Evolutionary conservation across 305 asterid genomes (phyloP), one percentile per base, ranked within the genome.

Genomic region (Fraxinus xanthoxyloides): DNA sequence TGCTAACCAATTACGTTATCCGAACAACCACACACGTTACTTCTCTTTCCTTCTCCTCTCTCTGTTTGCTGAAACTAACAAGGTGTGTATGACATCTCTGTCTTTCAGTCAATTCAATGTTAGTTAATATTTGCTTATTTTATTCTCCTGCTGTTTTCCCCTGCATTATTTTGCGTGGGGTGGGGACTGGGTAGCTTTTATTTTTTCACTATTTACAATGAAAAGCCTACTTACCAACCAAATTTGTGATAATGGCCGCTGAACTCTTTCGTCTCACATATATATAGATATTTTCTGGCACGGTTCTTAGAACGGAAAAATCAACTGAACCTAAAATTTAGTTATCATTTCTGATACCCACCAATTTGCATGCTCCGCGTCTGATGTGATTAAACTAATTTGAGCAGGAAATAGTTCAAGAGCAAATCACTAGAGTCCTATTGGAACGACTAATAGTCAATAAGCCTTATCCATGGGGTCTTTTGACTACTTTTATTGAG

Each of bases 401-500:
- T 31, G 40, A 77, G 92, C 97, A 95, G 98, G 99, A 97, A 87
- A 86, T 86, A 86, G 90, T 97, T 85, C 98, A 97, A 87, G 99
- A 95, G 85, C 99, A 95, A 84, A 97, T 97, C 83, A 95, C 99
- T 23, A 89, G 98, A 76, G 99, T 95, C 43, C 88, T 97, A 31
- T 82, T 97, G 86, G 99, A 97, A 83, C 96, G 99, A 43, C 87
- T 93, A 77, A 93, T 93, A 31, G 98, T 93, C 36, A 93, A 95
- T 77, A 89, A 97, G 82, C 98, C 99, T 79, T 98, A 92, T 86
- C 99, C 98, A 3, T 97, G 99, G 99, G 99, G 99, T 26, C 95
- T 97, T 81, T 85, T 93, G 79, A 90, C 93, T 48, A 95, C 99
- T 0, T 93, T 95, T 81, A 92, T 91, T 51, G 98, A 95, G 87